Conservation (phyloP, 371 early-diverging fungal genomes). For the Mortierella polycephala region DNA sequence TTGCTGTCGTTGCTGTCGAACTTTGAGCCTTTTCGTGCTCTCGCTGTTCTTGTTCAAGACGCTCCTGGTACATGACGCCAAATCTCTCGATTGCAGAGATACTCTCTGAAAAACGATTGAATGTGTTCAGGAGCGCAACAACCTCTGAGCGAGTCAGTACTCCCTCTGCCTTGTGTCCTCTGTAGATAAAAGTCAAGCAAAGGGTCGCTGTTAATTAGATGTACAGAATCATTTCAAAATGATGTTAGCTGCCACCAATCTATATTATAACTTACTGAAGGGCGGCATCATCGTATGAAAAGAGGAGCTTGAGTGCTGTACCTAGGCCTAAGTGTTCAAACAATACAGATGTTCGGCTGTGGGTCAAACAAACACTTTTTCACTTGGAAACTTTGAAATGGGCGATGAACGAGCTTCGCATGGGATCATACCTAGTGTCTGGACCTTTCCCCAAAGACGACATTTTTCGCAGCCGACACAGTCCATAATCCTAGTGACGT, state of each 20-base stretch:
- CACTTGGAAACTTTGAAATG: conserved; percentile 59
- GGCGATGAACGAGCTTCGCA: no score
- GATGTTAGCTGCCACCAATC: neutral
- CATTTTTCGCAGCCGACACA: conserved; percentile 99
- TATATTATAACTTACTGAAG: conserved; percentile 60
- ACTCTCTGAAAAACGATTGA: conserved; percentile 87
- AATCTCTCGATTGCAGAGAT: conserved; percentile 76
- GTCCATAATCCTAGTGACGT: conserved; percentile 97
- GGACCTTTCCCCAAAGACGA: conserved; percentile 96
- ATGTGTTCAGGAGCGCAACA: conserved; percentile 92
- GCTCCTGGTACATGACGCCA: conserved; percentile 74
- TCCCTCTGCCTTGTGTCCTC: conserved; percentile 61
- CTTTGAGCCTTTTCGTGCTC: neutral
- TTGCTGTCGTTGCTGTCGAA: neutral
- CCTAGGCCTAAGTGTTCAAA: conserved; percentile 25
- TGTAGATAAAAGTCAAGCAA: conserved; percentile 13
- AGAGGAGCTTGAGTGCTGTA: conserved; percentile 58
- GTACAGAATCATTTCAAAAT: neutral
- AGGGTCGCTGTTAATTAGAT: neutral
- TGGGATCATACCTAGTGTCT: conserved; percentile 67
- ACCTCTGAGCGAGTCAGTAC: conserved; percentile 86
- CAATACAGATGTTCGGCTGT: conserved; percentile 33
- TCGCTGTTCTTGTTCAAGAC: conserved; percentile 23
- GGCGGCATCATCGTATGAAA: conserved; percentile 83
- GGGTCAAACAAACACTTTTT: neutral